Evolutionary conservation across 2,329 filamentous ascomycete species (phyloP), one percentile per base, ranked within the genome.

Genomic region (Calonectria hongkongensis): DNA sequence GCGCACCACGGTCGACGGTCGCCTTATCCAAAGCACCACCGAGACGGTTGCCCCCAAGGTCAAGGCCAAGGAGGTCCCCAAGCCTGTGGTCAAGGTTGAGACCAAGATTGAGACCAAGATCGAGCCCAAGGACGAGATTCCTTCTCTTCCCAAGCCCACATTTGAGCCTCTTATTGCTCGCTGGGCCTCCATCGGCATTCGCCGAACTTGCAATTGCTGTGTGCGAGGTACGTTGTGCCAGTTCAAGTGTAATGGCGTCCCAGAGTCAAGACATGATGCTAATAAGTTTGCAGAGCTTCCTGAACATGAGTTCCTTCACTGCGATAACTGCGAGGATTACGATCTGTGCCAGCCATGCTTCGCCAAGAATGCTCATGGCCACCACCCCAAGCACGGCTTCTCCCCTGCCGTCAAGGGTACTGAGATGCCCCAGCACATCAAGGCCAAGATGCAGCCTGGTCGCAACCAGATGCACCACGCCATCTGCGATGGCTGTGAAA

Each of bases 401-500:
- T 86, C 88, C 43, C 88, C 94, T 68, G 94, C 92, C 63, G 89
- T 92, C 43, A 85, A 90, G 47, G 92, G 92, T 62, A 91, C 91
- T 15, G 85, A 86, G 25, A 87, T 97, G 74, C 89, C 91, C 67
- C 82, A 87, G 36, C 81, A 92, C 68, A 90, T 96, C 72, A 87
- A 90, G 74, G 88, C 88, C 74, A 93, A 94, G 77, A 93, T 98
- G 82, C 88, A 88, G 43, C 91, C 96, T 43, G 96, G 97, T 76
- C 94, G 96, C 73, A 94, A 95, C 83, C 89, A 92, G 79, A 88
- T 90, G 73, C 97, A 99, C 86, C 92, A 94, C 72, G 97, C 97
- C 73, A 92, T 98, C 76, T 99, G 97, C 82, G 97, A 99, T 86
- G 95, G 95, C 48, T 99, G 97, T 83, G 94, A 98, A 79, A 93